These are phyloP conservation scores for Lanmaoa pseudosensibilis DNA, from an alignment of 768 basidiomycete species.

Conservation along the genomic window DNA sequence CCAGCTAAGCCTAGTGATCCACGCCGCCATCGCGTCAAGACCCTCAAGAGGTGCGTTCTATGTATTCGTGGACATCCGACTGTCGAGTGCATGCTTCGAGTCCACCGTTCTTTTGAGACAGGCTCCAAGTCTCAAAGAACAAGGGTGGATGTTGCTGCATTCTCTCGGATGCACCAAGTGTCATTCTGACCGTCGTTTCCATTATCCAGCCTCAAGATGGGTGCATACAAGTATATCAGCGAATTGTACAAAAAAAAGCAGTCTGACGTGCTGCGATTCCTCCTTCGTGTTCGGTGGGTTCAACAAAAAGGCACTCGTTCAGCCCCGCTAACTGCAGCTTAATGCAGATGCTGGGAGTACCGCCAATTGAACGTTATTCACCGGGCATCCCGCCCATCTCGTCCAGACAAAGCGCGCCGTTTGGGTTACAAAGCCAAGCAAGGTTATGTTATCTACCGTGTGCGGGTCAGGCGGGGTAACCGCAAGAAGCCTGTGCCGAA, in stretches of 20 bases:
- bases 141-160: constrained; percentile 26
- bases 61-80: neutral
- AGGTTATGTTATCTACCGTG: constrained; percentile 96
- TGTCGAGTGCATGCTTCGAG: neutral
- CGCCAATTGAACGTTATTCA: constrained; percentile 98
- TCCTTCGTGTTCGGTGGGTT: constrained; percentile 89
- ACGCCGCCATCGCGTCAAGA: constrained; percentile 21
- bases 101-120: constrained; percentile 8
- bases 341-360: constrained; percentile 91
- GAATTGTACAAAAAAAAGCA: constrained; percentile 99
- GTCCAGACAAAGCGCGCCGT: constrained; percentile 98
- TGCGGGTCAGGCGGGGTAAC: constrained; percentile 97
- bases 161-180: constrained; percentile 14
- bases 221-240: constrained; percentile 94
- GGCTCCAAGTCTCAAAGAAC: constrained; percentile 2
- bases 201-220: constrained; percentile 61
- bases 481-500: constrained; percentile 98
- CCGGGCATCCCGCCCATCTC: constrained; percentile 95
- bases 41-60: constrained; percentile 31
- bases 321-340: constrained; percentile 3
- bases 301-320: neutral
- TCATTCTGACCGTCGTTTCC: constrained; percentile 18
- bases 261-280: constrained; percentile 95
- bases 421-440: constrained; percentile 99
- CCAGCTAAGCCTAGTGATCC: constrained; percentile 1